These are phyloP conservation scores for Diversispora eburnea DNA, from an alignment of 192 early-diverging fungal genomes.

Conservation along the genomic window DNA sequence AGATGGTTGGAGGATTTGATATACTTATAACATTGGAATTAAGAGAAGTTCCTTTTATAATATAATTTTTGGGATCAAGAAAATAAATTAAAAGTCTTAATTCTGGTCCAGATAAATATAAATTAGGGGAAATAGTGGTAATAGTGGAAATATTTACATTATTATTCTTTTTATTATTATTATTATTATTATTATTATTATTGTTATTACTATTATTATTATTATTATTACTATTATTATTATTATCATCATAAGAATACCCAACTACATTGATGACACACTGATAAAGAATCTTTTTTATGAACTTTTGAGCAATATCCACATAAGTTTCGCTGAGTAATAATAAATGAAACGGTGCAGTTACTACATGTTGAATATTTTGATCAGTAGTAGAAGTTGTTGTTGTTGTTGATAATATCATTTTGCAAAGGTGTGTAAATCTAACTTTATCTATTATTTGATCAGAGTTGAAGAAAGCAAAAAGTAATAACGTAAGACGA, in stretches of 20 bases:
- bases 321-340: neutral
- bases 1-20: neutral
- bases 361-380: neutral
- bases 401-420: slow-evolving; percentile 10
- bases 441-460: neutral
- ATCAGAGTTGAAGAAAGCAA: slow-evolving; percentile 4
- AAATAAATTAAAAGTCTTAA: slow-evolving; percentile 34
- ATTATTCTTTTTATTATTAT: neutral
- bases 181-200: neutral
- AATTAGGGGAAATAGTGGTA: slow-evolving; percentile 1
- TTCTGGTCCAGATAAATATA: slow-evolving; percentile 41
- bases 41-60: slow-evolving; percentile 28
- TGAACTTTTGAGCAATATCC: neutral
- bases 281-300: slow-evolving; percentile 2
- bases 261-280: neutral
- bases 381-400: neutral
- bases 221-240: neutral
- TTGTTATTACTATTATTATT: neutral
- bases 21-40: neutral
- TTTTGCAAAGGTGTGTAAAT: slow-evolving; percentile 8
- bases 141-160: neutral
- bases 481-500: neutral
- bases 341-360: slow-evolving; percentile 2
- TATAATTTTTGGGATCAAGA: slow-evolving; percentile 36
- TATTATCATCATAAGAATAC: neutral